Evolutionary conservation across 768 basidiomycete species (phyloP), one percentile per base, ranked within the genome.

Genomic region (Lactifluus hygrophoroides): DNA sequence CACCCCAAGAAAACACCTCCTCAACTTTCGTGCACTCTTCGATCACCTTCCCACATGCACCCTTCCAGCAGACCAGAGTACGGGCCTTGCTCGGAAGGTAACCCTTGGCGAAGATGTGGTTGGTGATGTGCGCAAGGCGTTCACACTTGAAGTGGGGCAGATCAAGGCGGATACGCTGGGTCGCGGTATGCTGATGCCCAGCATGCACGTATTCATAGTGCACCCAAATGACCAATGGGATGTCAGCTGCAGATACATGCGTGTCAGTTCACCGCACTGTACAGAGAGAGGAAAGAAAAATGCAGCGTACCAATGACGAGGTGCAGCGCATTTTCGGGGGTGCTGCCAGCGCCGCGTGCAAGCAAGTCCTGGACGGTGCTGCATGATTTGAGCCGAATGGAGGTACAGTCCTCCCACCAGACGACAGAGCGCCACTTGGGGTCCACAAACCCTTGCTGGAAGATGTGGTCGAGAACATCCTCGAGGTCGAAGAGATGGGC

Each of bases 361-460:
- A 71, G 53, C 10, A 71, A 61, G 37, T 73, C 76, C 27, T 76
- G 75, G 10, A 80, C 65, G 10, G 56, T 56, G 16, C 67, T 64
- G 58, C 72, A 69, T 44, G 68, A 65, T 54, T 72, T 72, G 46
- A 78, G 68, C 49, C 71, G 71, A 19, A 65, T 62, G 2, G 74
- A 75, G 44, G 74, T 69, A 45, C 69, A 69, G 43, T 69, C 72
- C 67, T 77, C 76, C 76, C 76, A 80, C 71, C 74, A 78, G 5
- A 74, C 68, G 9, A 72, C 63, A 5, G 78, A 68, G 46, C 76
- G 69, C 52, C 73, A 69, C 66, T 72, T 73, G 21, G 76, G 66
- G 35, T 79, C 76, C 17, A 80, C 70, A 60, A 74, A 79, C 23
- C 78, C 78, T 59, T 77, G 75, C 53, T 68, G 66, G 68, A 78